These are phyloP conservation scores for Megacollybia marginata DNA, from an alignment of 768 basidiomycete genomes.

Conservation along the genomic window DNA sequence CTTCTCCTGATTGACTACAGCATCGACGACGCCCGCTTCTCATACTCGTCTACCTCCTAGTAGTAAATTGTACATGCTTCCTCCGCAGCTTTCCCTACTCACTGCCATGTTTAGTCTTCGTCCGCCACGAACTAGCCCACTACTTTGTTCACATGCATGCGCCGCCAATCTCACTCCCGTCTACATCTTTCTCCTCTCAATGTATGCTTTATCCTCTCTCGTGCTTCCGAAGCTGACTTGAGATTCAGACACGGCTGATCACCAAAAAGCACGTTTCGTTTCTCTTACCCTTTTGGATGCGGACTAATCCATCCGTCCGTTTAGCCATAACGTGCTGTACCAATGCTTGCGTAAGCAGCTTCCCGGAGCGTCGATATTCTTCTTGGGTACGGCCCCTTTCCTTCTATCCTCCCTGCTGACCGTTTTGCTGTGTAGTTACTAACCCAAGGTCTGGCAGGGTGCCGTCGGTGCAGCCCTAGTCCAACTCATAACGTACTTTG, in stretches of 20 bases:
- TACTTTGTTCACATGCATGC: conserved; percentile 47
- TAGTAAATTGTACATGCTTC: conserved; percentile 35
- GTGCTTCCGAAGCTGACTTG: background rate
- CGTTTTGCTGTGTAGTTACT: too few relatives aligned
- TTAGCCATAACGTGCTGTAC: conserved; percentile 21
- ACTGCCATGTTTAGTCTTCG: conserved; percentile 37
- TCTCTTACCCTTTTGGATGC: background rate
- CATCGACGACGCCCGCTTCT: conserved; percentile 39
- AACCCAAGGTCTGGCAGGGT: conserved; percentile 44
- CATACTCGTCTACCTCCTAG: conserved; percentile 40
- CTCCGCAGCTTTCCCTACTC: background rate
- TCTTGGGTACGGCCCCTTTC: conserved; percentile 35
- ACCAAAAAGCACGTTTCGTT: conserved; percentile 31
- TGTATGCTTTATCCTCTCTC: conserved; percentile 26
- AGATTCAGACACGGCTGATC: conserved; percentile 49
- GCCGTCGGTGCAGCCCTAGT: conserved; percentile 46
- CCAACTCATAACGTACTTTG: conserved; percentile 50
- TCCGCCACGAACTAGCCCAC: conserved; percentile 50
- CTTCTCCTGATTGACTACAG: background rate
- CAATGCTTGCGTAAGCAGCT: conserved; percentile 38
- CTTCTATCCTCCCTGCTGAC: too few relatives aligned
- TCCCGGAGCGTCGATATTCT: conserved; percentile 54
- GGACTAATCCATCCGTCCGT: background rate
- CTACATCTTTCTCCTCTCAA: conserved; percentile 57
- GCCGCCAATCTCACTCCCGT: conserved; percentile 60